These are phyloP conservation scores for Erodium texanum DNA, from an alignment of 441 rosid species.

Conservation along the genomic window DNA sequence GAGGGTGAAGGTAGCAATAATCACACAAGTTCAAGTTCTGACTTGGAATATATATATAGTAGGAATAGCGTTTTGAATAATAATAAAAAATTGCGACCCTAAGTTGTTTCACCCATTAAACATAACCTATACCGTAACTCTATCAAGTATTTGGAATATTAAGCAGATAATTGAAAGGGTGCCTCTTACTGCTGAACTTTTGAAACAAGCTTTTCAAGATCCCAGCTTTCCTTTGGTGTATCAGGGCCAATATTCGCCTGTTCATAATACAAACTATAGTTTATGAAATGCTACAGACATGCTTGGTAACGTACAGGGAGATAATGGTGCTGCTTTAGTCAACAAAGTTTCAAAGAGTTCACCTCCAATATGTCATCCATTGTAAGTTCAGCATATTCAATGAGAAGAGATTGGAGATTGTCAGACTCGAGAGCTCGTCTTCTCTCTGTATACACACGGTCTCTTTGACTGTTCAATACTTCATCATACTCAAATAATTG, in stretches of 20 bases:
- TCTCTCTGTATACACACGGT: slow-evolving; percentile 91
- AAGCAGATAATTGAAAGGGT: slow-evolving; percentile 3
- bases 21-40: background rate
- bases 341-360: slow-evolving; percentile 17
- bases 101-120: background rate
- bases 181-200: slow-evolving; percentile 80
- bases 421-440: slow-evolving; percentile 88
- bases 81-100: background rate
- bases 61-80: background rate
- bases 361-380: slow-evolving; percentile 98
- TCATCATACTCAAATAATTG: slow-evolving; percentile 92
- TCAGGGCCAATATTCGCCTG: slow-evolving; percentile 91
- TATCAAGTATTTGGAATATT: background rate
- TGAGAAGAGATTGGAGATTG: slow-evolving; percentile 71
- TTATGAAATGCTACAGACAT: slow-evolving; percentile 11
- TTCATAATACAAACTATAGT: slow-evolving; percentile 16
- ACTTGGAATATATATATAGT: background rate
- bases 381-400: slow-evolving; percentile 94
- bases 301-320: background rate
- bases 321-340: background rate
- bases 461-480: slow-evolving; percentile 95
- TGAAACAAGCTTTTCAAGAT: slow-evolving; percentile 81
- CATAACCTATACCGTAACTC: background rate
- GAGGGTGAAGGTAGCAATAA: background rate
- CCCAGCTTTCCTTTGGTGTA: slow-evolving; percentile 73